These are phyloP conservation scores for Penicillium roqueforti DNA, from an alignment of 495 filamentous ascomycete genomes.

Conservation along the genomic window DNA sequence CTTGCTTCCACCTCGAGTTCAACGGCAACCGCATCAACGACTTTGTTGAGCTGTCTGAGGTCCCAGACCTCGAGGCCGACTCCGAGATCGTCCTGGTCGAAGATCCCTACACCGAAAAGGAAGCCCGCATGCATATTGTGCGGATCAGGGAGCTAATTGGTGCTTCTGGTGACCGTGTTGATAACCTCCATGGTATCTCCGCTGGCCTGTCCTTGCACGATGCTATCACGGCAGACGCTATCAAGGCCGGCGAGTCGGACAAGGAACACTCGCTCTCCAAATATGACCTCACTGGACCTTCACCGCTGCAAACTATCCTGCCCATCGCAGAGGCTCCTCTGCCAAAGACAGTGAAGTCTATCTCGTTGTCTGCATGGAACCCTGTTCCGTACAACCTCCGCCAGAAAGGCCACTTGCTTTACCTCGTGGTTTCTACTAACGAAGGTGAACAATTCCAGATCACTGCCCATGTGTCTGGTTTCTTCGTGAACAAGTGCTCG, in stretches of 20 bases:
- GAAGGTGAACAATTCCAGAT: constrained; percentile 93
- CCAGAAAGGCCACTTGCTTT: constrained; percentile 89
- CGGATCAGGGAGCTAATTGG: constrained; percentile 89
- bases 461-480: constrained; percentile 87
- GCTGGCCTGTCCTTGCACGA: constrained; percentile 90
- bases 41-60: constrained; percentile 88
- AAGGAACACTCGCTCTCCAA: constrained; percentile 55
- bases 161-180: constrained; percentile 80
- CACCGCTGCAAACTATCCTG: constrained; percentile 65
- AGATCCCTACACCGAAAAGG: constrained; percentile 98
- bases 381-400: constrained; percentile 87
- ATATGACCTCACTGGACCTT: constrained; percentile 71
- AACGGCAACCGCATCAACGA: constrained; percentile 85
- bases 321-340: constrained; percentile 58
- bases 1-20: constrained; percentile 96
- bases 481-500: constrained; percentile 91
- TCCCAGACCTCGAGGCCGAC: constrained; percentile 67
- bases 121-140: constrained; percentile 90
- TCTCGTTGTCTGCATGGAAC: constrained; percentile 92
- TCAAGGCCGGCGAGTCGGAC: constrained; percentile 38
- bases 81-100: constrained; percentile 79
- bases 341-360: constrained; percentile 84
- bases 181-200: constrained; percentile 79
- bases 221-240: constrained; percentile 52
- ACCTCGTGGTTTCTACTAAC: constrained; percentile 79